Evolutionary conservation across 2,329 filamentous ascomycete genomes (phyloP), one percentile per base, ranked within the genome.

Genomic region (Metarhizium sp.): DNA sequence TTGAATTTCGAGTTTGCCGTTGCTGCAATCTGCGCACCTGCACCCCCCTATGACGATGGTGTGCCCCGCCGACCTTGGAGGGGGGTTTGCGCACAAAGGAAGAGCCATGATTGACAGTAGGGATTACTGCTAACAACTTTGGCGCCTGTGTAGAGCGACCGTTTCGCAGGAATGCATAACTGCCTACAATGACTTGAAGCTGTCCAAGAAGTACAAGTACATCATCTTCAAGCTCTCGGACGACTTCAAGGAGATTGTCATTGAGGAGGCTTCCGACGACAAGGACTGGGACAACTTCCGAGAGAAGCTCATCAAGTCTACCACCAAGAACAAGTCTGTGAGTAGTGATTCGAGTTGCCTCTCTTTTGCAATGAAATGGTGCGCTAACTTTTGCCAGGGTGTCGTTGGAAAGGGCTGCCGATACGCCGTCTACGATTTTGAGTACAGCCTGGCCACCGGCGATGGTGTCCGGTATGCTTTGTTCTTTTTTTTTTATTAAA

Each of bases 161-260:
- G 84, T 91, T 66, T 75, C 80, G 62, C 79, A 82, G 69, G 87
- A 92, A 58, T 91, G 87, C 81, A 82, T 84, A 70, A 71, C 71
- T 63, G 73, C 77, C 58, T 92, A 86, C 81, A 90, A 92, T 74
- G 86, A 92, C 64, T 81, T 92, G 63, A 92, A 92, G 83, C 84
- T 91, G 64, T 79, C 75, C 74, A 91, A 91, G 76, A 84, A 83
- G 78, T 79, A 84, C 78, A 92, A 90, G 77, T 95, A 82, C 81
- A 87, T 94, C 77, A 84, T 94, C 79, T 92, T 82, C 85, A 90
- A 91, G 81, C 84, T 94, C 70, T 86, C 85, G 62, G 87, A 92
- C 74, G 81, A 91, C 78, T 84, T 85, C 80, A 90, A 86, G 75
- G 74, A 90, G 75, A 90, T 94, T 70, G 85, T 88, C 57, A 83